Conservation (phyloP, 2,329 filamentous ascomycete species). For the Penicillium brasilianum region DNA sequence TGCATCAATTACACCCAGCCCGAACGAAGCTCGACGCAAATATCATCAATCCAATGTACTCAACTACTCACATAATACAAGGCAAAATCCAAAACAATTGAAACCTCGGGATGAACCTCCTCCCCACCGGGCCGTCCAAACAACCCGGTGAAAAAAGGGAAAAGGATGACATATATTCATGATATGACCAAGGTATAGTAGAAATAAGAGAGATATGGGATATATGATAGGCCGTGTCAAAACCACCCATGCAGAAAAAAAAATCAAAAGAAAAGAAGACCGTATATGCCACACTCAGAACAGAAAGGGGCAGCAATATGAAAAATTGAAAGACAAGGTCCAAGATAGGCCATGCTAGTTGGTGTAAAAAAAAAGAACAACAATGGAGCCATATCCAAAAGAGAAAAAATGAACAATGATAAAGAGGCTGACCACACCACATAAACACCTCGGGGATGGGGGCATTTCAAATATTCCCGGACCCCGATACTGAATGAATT, state of each 20-base stretch:
- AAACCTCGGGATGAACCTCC: neutral
- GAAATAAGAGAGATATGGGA: neutral
- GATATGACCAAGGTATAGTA: slow-evolving; percentile 4
- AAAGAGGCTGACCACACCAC: neutral
- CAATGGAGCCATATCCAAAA: too few relatives aligned
- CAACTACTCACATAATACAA: neutral
- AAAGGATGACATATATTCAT: neutral
- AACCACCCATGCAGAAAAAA: slow-evolving; percentile 8
- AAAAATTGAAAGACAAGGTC: neutral
- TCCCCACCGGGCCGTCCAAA: neutral
- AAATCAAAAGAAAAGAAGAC: neutral
- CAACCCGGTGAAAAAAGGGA: neutral
- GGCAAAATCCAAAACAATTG: neutral
- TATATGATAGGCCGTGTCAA: slow-evolving; percentile 9
- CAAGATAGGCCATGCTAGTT: neutral
- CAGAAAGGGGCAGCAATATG: neutral
- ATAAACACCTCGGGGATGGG: neutral
- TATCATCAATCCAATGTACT: neutral
- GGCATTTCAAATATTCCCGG: neutral
- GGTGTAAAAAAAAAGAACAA: neutral
- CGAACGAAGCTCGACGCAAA: too few relatives aligned
- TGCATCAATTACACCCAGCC: too few relatives aligned
- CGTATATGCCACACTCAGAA: slow-evolving; percentile 1
- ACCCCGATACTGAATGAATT: neutral
- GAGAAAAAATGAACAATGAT: neutral